phyloP scores from a whole-genome alignment of 305 asterid species.

The Ruellia speciosa region DNA sequence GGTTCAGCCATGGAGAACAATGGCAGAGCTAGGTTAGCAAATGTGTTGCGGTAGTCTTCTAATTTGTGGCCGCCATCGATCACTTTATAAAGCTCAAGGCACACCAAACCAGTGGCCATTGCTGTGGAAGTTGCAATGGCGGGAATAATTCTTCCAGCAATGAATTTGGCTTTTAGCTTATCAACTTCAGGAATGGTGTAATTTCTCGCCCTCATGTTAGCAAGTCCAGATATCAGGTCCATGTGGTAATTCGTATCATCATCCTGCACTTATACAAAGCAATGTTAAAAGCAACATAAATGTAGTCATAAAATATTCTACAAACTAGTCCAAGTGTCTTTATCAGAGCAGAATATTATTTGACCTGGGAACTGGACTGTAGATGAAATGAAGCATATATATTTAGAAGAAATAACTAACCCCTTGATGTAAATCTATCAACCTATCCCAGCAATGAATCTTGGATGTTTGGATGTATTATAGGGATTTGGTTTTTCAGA shows the following conservation, averaged over 20 bases:
- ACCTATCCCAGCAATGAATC: too few species aligned
- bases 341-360: background rate
- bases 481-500: too few species aligned
- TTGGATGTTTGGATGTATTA: too few species aligned
- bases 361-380: background rate
- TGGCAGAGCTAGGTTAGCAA: conserved; percentile 84
- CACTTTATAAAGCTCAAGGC: conserved; percentile 86
- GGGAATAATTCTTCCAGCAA: conserved; percentile 89
- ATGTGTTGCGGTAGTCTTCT: conserved; percentile 89
- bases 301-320: background rate
- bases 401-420: background rate
- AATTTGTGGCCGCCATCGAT: conserved; percentile 62
- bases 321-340: background rate
- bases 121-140: conserved; percentile 95
- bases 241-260: conserved; percentile 90
- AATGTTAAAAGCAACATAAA: background rate
- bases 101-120: conserved; percentile 87
- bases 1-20: conserved; percentile 93
- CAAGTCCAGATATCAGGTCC: conserved; percentile 87
- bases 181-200: conserved; percentile 89
- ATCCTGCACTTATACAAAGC: conserved; percentile 40
- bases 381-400: background rate
- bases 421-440: too few species aligned
- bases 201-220: conserved; percentile 98
- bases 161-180: conserved; percentile 84